Base-by-base conservation (phyloP, 352 stramenopile genomes). In the Peronospora destructor region DNA sequence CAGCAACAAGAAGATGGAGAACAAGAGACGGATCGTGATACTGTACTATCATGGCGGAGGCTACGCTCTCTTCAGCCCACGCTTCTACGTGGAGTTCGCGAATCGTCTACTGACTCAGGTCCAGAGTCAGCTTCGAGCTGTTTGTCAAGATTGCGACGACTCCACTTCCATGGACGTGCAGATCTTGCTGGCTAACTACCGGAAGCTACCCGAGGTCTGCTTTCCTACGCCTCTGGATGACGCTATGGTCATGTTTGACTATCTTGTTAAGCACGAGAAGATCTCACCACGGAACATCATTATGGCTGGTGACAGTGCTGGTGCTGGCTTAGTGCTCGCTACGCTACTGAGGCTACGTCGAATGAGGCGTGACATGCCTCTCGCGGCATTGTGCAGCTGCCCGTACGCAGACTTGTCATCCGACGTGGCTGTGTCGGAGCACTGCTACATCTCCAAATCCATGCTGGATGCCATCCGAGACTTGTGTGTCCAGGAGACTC, bases 171-270 rank as follows among this genome's bases (percentile, higher is more conserved):
- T 64, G 13, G 37, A 66, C 17, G 68, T 81, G 14, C 54, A 83
- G 36, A 66, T 76, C n/a, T 56, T 84, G 40, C 53, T 86, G n/a
- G 71, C 67, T 23, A 86, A 84, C 57, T 86, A 84, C 58, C 74
- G 71, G n/a, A 86, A 84, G 53, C 52, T 74, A 13, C 69, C 71
- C 4, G 65, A 80, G 33, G 43, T 60, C 10, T 25, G 47, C 8
- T 84, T 74, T 49, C 74, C 74, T 0, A 21, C 52, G 0, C 71
- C 71, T 28, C 49, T 73, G 16, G 59, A 86, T 37, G 74, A 86
- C 49, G 67, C 71, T 12, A 52, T 76, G 28, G 26, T 32, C 32
- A 79, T 75, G 58, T 76, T 64, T 43, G 49, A 80, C 43, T 71
- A 77, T 47, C 49, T 86, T 16, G 51, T 71, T 1, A 9, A 41